Evolutionary conservation across 192 early-diverging fungal genomes (phyloP).

Genomic region (Chytriomyces confervae): DNA sequence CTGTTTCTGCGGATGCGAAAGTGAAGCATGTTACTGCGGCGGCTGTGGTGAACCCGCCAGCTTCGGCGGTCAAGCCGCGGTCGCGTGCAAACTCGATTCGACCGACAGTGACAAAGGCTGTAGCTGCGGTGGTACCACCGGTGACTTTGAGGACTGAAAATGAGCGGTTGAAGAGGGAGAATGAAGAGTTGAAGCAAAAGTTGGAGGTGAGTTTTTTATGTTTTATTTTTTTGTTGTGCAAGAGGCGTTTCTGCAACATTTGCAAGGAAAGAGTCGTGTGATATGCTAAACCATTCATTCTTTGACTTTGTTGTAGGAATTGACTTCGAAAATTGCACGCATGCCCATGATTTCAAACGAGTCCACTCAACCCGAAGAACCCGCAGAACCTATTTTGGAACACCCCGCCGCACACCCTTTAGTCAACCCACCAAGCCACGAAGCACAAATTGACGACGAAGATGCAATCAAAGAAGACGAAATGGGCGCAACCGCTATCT

Average conservation of each 20-base stretch:
- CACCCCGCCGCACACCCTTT: not conserved
- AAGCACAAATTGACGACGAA: not conserved
- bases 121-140: not conserved
- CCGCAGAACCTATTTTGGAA: not conserved
- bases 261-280: not conserved
- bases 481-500: not conserved
- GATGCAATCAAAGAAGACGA: not conserved
- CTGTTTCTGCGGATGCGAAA: not conserved
- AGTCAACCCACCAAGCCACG: not conserved
- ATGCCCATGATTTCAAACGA: not conserved
- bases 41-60: not conserved
- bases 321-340: not conserved
- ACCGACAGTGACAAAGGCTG: not conserved
- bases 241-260: not conserved
- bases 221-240: not conserved
- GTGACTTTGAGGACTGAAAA: constrained; percentile 3
- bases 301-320: not conserved
- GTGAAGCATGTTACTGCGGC: not conserved
- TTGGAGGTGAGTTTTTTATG: constrained; percentile 3
- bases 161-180: constrained; percentile 16
- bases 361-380: not conserved
- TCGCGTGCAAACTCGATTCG: not conserved
- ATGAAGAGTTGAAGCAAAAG: constrained; percentile 11
- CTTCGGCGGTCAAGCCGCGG: not conserved
- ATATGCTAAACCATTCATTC: not conserved